These are phyloP conservation scores for Phytophthora sansomeana DNA, from an alignment of 352 stramenopile species.

Conservation along the genomic window DNA sequence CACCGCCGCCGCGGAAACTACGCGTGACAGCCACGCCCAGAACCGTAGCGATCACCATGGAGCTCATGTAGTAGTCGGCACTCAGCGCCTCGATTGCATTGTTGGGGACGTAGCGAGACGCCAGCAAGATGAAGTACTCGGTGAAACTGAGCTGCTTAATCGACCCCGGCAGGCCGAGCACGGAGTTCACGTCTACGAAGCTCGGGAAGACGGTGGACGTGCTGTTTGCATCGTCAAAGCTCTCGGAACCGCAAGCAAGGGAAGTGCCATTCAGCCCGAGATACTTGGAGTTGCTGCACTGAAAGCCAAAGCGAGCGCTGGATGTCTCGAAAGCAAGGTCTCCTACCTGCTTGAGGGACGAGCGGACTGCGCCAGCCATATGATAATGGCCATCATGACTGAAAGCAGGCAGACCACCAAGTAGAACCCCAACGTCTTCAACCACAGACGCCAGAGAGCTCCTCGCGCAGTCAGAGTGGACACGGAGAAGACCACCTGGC, in stretches of 20 bases:
- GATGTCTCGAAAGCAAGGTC: conserved; percentile 36
- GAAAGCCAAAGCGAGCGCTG: conserved; percentile 61
- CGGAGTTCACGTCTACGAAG: conserved; percentile 51
- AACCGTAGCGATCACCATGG: conserved; percentile 57
- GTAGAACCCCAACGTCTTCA: conserved; percentile 51
- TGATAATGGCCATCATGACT: conserved; percentile 30
- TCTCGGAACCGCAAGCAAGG: conserved; percentile 22
- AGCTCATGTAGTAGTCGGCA: conserved; percentile 51
- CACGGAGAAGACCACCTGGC: conserved; percentile 63
- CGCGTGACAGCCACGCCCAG: conserved; percentile 57
- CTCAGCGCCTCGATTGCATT: conserved; percentile 58
- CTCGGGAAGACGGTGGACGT: conserved; percentile 50
- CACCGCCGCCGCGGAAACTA: conserved; percentile 50
- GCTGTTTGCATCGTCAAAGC: conserved; percentile 21
- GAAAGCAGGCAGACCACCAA: conserved; percentile 44
- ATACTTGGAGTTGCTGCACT: conserved; percentile 61
- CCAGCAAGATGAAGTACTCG: conserved; percentile 53
- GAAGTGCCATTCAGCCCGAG: conserved; percentile 46
- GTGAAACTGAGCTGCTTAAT: conserved; percentile 53
- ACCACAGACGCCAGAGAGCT: conserved; percentile 51
- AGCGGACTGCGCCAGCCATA: conserved; percentile 40
- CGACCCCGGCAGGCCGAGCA: conserved; percentile 51
- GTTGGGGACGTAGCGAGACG: conserved; percentile 54
- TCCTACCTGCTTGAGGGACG: conserved; percentile 43
- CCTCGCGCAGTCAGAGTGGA: conserved; percentile 54